Evolutionary conservation across 2,329 filamentous ascomycete genomes (phyloP), one percentile per base, ranked within the genome.

Genomic region (Ophiostoma ips): DNA sequence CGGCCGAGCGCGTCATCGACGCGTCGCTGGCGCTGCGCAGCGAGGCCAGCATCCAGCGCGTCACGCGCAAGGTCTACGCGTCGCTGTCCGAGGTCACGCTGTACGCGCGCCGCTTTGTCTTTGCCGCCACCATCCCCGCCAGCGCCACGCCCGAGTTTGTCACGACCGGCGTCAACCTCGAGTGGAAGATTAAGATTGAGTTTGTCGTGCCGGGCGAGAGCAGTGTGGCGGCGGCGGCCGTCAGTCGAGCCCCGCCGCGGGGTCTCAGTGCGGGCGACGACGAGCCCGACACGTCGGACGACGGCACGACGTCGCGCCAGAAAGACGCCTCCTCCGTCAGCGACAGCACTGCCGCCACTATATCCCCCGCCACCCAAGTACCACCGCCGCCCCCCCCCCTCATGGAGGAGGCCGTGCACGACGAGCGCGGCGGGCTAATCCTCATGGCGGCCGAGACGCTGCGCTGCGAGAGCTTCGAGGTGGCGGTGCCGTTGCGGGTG

Each of bases 181-280:
- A 87, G 57, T 98, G 92, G 92, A 85, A 84, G 63, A 71, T 98
- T 33, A 73, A 87, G 1, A 79, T 98, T 52, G 89, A 96, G 66
- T 98, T 98, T 65, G 88, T 95, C 24, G 90, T 90, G 6, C 82
- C 85, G 57, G 50, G 10, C 15, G 50, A 38, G 48, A 56, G 50
- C 31, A 59, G 61, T 31, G 62, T 61, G 34, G 60, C 63, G 24
- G 24, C n/a, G n/a, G n/a, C n/a, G n/a, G n/a, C n/a, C 19, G 10
- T 21, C 16, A 5, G 8, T 11, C 9, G 21, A 18, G 4, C n/a
- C n/a, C 15, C n/a, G 35, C 35, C n/a, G n/a, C n/a, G 5, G n/a
- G n/a, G 35, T 11, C 35, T 16, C 35, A 16, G 35, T 16, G 15
- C 15, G 35, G 35, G 10, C 4, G n/a, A n/a, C n/a, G n/a, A n/a